These are phyloP conservation scores for Hortiboletus flavorubellus DNA, from an alignment of 768 basidiomycete genomes.

Conservation along the genomic window DNA sequence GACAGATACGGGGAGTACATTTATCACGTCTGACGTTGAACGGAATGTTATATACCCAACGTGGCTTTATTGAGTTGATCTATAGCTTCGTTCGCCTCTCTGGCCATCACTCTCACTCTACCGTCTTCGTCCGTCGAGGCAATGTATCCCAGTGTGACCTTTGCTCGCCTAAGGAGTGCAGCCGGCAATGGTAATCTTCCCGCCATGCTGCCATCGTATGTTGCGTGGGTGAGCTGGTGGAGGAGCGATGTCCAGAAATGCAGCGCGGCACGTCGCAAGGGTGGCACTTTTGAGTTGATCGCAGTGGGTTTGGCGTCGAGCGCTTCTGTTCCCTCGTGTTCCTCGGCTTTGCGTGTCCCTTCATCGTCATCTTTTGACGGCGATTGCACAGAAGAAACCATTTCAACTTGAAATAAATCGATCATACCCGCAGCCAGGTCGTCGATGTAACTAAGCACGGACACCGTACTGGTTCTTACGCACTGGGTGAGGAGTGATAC, in stretches of 20 bases:
- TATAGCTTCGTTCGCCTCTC: conserved; percentile 59
- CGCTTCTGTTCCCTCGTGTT: conserved; percentile 6
- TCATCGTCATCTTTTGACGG: conserved; percentile 17
- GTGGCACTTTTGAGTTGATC: conserved; percentile 61
- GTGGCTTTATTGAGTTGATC: conserved; percentile 47
- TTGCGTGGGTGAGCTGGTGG: conserved; percentile 50
- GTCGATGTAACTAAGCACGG: conserved; percentile 58
- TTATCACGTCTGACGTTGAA: neutral
- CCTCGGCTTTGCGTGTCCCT: conserved; percentile 1
- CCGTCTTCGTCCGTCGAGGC: conserved; percentile 68
- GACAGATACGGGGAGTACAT: conserved; percentile 89
- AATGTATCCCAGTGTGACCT: conserved; percentile 65
- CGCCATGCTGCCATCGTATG: conserved; percentile 39
- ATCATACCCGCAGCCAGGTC: conserved; percentile 68
- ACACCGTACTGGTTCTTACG: conserved; percentile 57
- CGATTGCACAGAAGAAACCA: conserved; percentile 27
- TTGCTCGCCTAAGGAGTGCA: conserved; percentile 46
- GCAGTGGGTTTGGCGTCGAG: conserved; percentile 60
- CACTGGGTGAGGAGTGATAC: conserved; percentile 73
- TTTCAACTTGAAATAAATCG: conserved; percentile 72
- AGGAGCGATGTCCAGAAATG: conserved; percentile 73
- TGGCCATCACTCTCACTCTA: conserved; percentile 72
- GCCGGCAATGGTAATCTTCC: conserved; percentile 27
- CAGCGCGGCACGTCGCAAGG: conserved; percentile 82
- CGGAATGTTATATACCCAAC: conserved; percentile 27